Percentiles rank a stretch among this genome's conserved stretches.
Evolutionary conservation across 345 rosid species (phyloP).

Genomic region (Erysimum cheiranthoides): DNA sequence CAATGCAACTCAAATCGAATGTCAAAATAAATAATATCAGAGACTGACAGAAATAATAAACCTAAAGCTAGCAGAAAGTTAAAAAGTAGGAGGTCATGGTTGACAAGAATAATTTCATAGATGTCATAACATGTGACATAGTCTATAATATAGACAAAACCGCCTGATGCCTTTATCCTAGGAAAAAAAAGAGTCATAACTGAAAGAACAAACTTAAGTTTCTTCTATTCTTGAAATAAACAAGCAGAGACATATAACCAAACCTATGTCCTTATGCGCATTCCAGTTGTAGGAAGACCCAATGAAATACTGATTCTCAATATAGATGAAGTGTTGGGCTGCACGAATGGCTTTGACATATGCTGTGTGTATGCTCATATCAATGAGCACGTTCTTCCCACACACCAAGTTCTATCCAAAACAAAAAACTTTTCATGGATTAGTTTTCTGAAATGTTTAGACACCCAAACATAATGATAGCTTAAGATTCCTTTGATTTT

Average conservation of each 20-base stretch:
- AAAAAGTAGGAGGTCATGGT: not conserved
- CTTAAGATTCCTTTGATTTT: not conserved
- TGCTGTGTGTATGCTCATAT: slow-evolving; percentile 88
- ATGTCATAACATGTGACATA: slow-evolving; percentile 18
- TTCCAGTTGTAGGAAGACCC: slow-evolving; percentile 94
- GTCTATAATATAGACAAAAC: not conserved
- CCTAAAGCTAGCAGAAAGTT: slow-evolving; percentile 22
- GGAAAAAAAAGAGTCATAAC: not conserved
- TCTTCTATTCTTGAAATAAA: slow-evolving; percentile 19
- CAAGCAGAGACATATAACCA: slow-evolving; percentile 31
- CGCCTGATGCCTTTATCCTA: slow-evolving; percentile 8
- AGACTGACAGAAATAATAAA: not conserved
- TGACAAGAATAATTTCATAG: slow-evolving; percentile 2
- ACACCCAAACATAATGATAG: slow-evolving; percentile 26
- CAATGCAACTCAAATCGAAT: not conserved
- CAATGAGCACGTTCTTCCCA: slow-evolving; percentile 86
- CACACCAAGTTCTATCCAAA: slow-evolving; percentile 71
- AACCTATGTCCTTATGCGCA: slow-evolving; percentile 70
- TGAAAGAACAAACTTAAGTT: not conserved
- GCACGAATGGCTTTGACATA: slow-evolving; percentile 86
- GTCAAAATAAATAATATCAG: not conserved
- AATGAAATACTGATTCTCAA: slow-evolving; percentile 91
- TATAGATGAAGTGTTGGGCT: slow-evolving; percentile 84
- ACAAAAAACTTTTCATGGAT: slow-evolving; percentile 20
- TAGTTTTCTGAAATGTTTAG: slow-evolving; percentile 11